These are phyloP conservation scores for Globisporangium lucens DNA, from an alignment of 352 stramenopile species.

Conservation along the genomic window DNA sequence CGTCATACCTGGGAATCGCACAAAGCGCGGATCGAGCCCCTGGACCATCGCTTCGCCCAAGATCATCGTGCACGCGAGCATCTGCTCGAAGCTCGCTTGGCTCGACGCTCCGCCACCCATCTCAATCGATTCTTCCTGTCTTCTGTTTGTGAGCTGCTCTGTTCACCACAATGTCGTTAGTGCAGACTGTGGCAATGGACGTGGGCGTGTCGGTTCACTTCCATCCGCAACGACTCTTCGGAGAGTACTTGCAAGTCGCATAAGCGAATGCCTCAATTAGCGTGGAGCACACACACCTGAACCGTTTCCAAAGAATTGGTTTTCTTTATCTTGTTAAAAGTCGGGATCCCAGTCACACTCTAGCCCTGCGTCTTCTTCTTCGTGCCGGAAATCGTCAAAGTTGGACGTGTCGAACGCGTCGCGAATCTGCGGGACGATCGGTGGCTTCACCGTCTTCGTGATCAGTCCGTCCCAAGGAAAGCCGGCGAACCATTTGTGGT, in stretches of 20 bases:
- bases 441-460: slow-evolving; percentile 61
- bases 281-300: slow-evolving; percentile 1
- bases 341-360: slow-evolving; percentile 75
- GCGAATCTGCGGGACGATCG: slow-evolving; percentile 67
- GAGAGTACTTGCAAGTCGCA: background rate
- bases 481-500: slow-evolving; percentile 77
- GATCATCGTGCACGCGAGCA: slow-evolving; percentile 85
- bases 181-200: background rate
- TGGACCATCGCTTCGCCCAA: slow-evolving; percentile 81
- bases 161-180: background rate
- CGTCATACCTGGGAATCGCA: slow-evolving; percentile 62
- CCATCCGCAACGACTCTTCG: slow-evolving; percentile 1
- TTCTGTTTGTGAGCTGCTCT: background rate
- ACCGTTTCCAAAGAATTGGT: background rate
- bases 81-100: slow-evolving; percentile 72
- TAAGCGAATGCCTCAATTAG: background rate
- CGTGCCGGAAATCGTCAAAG: slow-evolving; percentile 75
- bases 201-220: background rate
- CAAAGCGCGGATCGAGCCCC: slow-evolving; percentile 70
- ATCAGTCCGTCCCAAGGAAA: slow-evolving; percentile 68
- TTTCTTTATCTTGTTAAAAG: slow-evolving; percentile 38
- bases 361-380: slow-evolving; percentile 54
- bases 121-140: background rate
- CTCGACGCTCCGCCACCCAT: slow-evolving; percentile 76
- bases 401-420: slow-evolving; percentile 80